Base-by-base conservation (phyloP, 768 basidiomycete genomes). In the Trametes cinnabarina region DNA sequence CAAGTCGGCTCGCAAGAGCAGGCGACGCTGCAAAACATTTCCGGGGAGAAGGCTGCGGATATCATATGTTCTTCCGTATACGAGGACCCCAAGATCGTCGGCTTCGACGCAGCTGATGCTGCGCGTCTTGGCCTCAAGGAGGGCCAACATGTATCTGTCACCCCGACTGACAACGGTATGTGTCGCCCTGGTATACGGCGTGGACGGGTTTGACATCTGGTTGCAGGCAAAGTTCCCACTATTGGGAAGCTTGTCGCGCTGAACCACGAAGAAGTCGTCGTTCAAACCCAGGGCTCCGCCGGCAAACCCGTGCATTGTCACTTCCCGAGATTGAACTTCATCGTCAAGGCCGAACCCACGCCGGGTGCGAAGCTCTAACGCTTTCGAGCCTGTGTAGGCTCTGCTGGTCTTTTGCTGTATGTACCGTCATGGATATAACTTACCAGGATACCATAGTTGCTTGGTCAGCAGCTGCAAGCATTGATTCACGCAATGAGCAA, bases 161-260 rank as follows among this genome's bases (percentile, higher is more conserved):
- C 73, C 0, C 82, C 82, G 0, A 73, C 77, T 35, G 83, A 84
- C 58, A 78, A 72, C 37, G 83, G 83, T 79, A 54, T 47, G 68
- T n/a, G n/a, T n/a, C n/a, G n/a, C n/a, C n/a, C n/a, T n/a, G n/a
- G n/a, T n/a, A n/a, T n/a, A n/a, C n/a, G n/a, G n/a, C n/a, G n/a
- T n/a, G n/a, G n/a, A n/a, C n/a, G n/a, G n/a, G n/a, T n/a, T n/a
- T 14, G 15, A 0, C 0, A 1, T 39, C 37, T 14, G 9, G 5
- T 15, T 1, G 7, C 20, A 69, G 66, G 71, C 35, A 73, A 69
- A 40, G 74, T 76, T 44, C 76, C 76, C 2, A 83, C 82, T 1
- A 52, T 65, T 7, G 84, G 84, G 11, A 81, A 72, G 55, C 73
- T 86, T 10, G 72, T 85, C 10, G 78, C 74, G 0, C 71, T 84